phyloP scores from a whole-genome alignment of 2,329 filamentous ascomycete species.

The Arachnomyces sp. region DNA sequence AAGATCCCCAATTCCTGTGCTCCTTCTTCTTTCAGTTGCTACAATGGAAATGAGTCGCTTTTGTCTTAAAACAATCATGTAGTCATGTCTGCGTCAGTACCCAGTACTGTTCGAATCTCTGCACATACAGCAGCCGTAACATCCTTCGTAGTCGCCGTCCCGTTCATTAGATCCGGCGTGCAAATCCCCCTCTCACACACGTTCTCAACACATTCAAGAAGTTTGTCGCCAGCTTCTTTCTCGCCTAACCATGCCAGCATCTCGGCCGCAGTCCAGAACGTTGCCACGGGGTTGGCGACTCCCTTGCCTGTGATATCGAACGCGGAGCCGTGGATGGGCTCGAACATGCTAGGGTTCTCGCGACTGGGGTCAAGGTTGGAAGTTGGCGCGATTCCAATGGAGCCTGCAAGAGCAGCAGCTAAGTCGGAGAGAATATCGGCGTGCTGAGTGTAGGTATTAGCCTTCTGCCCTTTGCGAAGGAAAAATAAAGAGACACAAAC shows the following conservation, averaged over 20 bases:
- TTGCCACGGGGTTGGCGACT: constrained; percentile 54
- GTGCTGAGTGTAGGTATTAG: constrained; percentile 23
- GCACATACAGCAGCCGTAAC: constrained; percentile 51
- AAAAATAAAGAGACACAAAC: constrained; percentile 1
- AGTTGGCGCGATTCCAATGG: constrained; percentile 64
- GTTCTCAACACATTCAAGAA: constrained; percentile 54
- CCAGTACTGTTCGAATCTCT: constrained; percentile 30
- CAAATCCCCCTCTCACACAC: constrained; percentile 48
- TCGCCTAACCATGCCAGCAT: constrained; percentile 59
- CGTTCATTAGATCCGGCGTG: constrained; percentile 51
- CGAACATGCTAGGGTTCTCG: constrained; percentile 53
- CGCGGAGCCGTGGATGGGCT: constrained; percentile 56
- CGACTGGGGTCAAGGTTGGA: constrained; percentile 59
- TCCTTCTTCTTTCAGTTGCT: too few relatives aligned
- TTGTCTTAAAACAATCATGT: too few relatives aligned
- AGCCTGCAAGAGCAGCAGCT: constrained; percentile 60
- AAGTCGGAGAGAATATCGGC: constrained; percentile 64
- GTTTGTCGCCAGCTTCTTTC: constrained; percentile 45
- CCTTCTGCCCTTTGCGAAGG: not conserved
- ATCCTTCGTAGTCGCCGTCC: constrained; percentile 47
- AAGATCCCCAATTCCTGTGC: too few relatives aligned
- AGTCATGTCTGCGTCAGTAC: too few relatives aligned
- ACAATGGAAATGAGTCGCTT: too few relatives aligned
- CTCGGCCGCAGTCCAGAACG: constrained; percentile 62
- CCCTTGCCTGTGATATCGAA: constrained; percentile 58